A percentile compares a stretch with the other conserved stretches of the same genome.
Conservation (phyloP, 805 yeast species). For the Kuraishia floccosa region DNA sequence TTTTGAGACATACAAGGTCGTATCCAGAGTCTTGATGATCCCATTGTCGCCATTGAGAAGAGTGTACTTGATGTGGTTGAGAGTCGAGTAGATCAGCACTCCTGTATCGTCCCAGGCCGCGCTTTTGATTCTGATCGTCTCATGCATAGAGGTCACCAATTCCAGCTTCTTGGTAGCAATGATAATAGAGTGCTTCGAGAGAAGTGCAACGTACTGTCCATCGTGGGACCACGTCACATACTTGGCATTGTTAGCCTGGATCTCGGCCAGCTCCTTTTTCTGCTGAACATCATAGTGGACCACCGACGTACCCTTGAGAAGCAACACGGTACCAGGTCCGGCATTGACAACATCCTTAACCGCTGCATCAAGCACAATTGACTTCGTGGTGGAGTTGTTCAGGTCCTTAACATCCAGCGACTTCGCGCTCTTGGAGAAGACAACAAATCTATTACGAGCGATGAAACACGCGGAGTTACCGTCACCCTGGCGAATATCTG, state of each 20-base stretch:
- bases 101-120: constrained; percentile 97
- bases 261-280: constrained; percentile 61
- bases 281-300: constrained; percentile 89
- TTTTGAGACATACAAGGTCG: constrained; percentile 72
- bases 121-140: constrained; percentile 91
- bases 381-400: constrained; percentile 70
- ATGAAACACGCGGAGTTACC: constrained; percentile 85
- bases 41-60: constrained; percentile 92
- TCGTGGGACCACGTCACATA: constrained; percentile 84
- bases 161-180: constrained; percentile 75
- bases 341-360: constrained; percentile 67
- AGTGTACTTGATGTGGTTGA: constrained; percentile 92
- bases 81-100: constrained; percentile 84
- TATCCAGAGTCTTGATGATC: constrained; percentile 83
- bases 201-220: constrained; percentile 77
- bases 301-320: constrained; percentile 64
- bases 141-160: constrained; percentile 77
- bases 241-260: constrained; percentile 68
- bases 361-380: constrained; percentile 54
- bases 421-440: constrained; percentile 52
- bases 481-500: constrained; percentile 65
- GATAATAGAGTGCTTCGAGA: constrained; percentile 87
- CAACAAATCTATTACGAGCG: constrained; percentile 90
- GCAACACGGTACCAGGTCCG: constrained; percentile 73
- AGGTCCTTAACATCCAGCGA: constrained; percentile 78